Evolutionary conservation across 2,329 filamentous ascomycete genomes (phyloP).

Genomic region (Sporothrix euskadiensis): DNA sequence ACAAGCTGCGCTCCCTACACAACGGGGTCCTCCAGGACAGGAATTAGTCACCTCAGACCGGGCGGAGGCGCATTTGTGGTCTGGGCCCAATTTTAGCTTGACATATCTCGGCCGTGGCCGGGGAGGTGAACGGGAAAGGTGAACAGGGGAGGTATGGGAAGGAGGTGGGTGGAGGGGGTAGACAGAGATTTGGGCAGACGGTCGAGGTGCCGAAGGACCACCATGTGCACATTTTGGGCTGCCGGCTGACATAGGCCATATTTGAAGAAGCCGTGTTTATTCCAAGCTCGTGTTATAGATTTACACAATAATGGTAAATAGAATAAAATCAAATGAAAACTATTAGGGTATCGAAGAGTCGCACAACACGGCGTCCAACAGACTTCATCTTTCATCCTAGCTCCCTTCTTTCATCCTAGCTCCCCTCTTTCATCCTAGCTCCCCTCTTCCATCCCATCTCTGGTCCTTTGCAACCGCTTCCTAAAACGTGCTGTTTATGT

Average conservation of each 20-base stretch:
- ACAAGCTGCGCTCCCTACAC: background rate
- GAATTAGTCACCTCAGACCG: background rate
- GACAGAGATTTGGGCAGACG: too few relatives aligned
- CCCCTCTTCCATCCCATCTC: background rate
- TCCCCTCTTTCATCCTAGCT: background rate
- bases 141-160: too few relatives aligned
- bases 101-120: slow-evolving; percentile 5
- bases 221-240: too few relatives aligned
- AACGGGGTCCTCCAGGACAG: background rate
- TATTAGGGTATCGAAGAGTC: too few relatives aligned
- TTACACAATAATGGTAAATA: too few relatives aligned
- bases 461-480: background rate
- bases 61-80: background rate
- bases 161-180: too few relatives aligned
- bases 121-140: background rate
- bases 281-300: too few relatives aligned
- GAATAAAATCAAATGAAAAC: too few relatives aligned
- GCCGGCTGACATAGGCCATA: too few relatives aligned
- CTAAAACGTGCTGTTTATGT: slow-evolving; percentile 16
- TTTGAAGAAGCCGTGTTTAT: too few relatives aligned
- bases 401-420: background rate
- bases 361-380: too few relatives aligned
- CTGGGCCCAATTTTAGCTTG: background rate
- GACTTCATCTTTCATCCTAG: background rate
- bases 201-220: too few relatives aligned